Conservation (phyloP, 2,329 filamentous ascomycete species). For the Juglanconis sp. region DNA sequence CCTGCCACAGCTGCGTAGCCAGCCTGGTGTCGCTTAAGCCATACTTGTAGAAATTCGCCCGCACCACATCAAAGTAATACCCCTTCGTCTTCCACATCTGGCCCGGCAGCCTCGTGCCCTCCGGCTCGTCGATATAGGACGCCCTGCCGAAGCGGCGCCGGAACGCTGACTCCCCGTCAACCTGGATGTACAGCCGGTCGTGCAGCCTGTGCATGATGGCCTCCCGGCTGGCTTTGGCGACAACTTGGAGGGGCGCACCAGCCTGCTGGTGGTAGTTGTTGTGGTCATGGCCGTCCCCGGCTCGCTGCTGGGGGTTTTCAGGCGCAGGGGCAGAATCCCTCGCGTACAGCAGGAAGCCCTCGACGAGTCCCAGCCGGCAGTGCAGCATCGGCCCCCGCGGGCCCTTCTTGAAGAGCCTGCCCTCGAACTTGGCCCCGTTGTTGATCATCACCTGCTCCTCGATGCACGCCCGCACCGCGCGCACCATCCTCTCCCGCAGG, state of each 20-base stretch:
- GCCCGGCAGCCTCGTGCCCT: conserved; percentile 19
- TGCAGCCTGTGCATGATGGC: conserved; percentile 11
- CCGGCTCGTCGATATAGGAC: conserved; percentile 18
- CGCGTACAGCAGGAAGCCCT: neutral
- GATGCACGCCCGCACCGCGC: neutral
- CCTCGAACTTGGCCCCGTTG: neutral
- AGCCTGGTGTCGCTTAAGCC: too few species aligned
- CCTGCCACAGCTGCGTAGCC: too few species aligned
- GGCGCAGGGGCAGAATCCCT: neutral
- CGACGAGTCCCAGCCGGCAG: neutral
- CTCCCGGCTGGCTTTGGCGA: neutral
- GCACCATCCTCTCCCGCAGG: neutral
- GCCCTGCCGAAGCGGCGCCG: conserved; percentile 15
- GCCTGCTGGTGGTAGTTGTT: too few species aligned
- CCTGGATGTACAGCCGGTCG: conserved; percentile 23
- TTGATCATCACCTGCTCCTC: neutral
- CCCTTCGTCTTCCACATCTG: conserved; percentile 27
- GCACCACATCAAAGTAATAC: conserved; percentile 26
- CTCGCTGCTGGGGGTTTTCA: too few species aligned
- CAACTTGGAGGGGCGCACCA: too few species aligned
- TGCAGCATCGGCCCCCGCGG: neutral
- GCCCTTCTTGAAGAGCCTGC: neutral
- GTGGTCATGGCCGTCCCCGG: too few species aligned
- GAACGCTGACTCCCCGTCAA: conserved; percentile 12
- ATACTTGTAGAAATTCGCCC: neutral